Evolutionary conservation across 306 rosid genomes (phyloP).

Genomic region (Hippophae gyantsensis): DNA sequence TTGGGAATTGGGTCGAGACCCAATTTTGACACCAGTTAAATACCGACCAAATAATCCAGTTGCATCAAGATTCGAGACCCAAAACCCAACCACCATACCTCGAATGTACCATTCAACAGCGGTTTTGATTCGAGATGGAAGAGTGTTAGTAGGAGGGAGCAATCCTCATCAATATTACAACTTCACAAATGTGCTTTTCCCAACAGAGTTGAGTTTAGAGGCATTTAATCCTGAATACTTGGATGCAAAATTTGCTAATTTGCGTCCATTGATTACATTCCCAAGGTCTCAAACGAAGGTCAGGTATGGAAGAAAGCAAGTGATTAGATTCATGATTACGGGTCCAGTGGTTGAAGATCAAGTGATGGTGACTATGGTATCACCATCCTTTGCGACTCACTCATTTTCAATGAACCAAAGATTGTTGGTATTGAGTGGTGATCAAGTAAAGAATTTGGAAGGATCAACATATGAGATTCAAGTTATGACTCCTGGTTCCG

Average conservation of each 20-base stretch:
- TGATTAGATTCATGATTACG: neutral
- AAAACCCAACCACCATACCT: conserved; percentile 19
- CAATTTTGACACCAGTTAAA: conserved; percentile 29
- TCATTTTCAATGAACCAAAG: conserved; percentile 80
- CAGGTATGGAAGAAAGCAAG: neutral
- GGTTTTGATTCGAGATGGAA: conserved; percentile 25
- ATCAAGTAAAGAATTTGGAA: conserved; percentile 16
- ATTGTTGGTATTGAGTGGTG: conserved; percentile 31
- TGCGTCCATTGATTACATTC: neutral
- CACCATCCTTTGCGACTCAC: conserved; percentile 71
- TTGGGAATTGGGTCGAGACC: conserved; percentile 37
- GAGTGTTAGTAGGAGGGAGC: conserved; percentile 36
- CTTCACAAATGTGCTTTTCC: conserved; percentile 17
- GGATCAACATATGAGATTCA: conserved; percentile 21
- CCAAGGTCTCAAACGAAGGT: neutral
- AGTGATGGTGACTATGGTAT: conserved; percentile 39
- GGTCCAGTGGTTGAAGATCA: neutral
- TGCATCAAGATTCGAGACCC: conserved; percentile 28
- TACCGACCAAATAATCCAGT: conserved; percentile 16
- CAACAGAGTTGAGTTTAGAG: conserved; percentile 9
- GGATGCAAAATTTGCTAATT: neutral
- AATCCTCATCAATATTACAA: conserved; percentile 30
- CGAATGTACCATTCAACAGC: conserved; percentile 55
- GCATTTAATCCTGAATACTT: conserved; percentile 9
- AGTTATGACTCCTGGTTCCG: conserved; percentile 35